phyloP scores from a whole-genome alignment of 1,284 basidiomycete species.

The Prillingera fragicola region DNA sequence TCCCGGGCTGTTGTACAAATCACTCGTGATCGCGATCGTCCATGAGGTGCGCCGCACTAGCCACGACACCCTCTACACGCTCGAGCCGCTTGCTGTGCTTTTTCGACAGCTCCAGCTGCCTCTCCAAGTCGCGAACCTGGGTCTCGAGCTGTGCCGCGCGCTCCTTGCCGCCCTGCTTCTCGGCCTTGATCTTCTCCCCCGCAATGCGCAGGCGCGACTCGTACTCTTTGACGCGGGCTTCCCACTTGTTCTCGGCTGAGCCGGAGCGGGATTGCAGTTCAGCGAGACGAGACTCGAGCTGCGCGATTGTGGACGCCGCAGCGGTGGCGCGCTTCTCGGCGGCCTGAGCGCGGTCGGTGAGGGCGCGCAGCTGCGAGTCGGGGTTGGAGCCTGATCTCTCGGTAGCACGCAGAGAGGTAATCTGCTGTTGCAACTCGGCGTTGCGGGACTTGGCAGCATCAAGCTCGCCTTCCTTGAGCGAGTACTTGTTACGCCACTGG shows the following conservation, averaged over 20 bases:
- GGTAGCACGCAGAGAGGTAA: not conserved
- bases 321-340: constrained; percentile 76
- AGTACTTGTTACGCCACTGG: constrained; percentile 79
- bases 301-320: constrained; percentile 71
- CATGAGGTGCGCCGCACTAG: constrained; percentile 32
- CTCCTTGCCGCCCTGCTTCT: constrained; percentile 92
- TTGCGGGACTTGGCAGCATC: constrained; percentile 77
- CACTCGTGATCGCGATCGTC: no score
- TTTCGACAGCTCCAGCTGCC: constrained; percentile 35
- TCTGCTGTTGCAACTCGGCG: constrained; percentile 58
- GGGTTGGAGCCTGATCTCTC: constrained; percentile 52
- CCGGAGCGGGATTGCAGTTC: constrained; percentile 63
- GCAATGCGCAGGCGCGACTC: constrained; percentile 74
- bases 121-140: constrained; percentile 45
- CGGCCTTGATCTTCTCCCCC: constrained; percentile 90
- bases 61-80: constrained; percentile 41
- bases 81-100: constrained; percentile 33
- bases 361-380: constrained; percentile 60
- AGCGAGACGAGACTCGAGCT: constrained; percentile 76
- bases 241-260: constrained; percentile 78
- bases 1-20: no score
- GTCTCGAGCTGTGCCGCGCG: constrained; percentile 50
- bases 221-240: constrained; percentile 84
- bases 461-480: constrained; percentile 78
- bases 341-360: constrained; percentile 65